Base-by-base conservation (phyloP, 23 red algal species). In the Agarophyton chilense region DNA sequence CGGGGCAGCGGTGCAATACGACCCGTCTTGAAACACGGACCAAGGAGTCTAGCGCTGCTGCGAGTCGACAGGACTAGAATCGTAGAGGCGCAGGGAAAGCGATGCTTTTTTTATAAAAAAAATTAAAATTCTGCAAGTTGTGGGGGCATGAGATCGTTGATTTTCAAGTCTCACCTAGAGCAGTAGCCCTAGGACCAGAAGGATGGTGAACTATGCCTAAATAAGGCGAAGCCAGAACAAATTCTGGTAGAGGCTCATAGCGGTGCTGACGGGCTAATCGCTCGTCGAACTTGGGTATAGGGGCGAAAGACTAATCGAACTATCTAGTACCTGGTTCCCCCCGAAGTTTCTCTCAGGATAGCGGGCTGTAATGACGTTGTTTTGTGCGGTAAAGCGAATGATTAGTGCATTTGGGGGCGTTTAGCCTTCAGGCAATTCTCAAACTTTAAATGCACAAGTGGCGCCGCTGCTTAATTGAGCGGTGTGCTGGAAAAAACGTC, bases 21-120 rank as follows among this genome's bases (percentile, higher is more conserved):
- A 90, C 85, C 83, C 85, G 78, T 90, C 94, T 96, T 96, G 94
- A 96, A 96, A 96, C 94, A 96, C 94, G 94, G 94, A 96, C 94
- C 94, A 96, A 96, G 94, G 94, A 96, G 94, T 96, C 94, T 90
- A 96, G 78, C 94, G 75, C 75, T 63, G 72, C 39, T 81, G 94
- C 94, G 86, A 96, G 94, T 96, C 82, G 61, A 80, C 54, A 78
- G 91, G 91, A 73, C 40, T 77, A 1, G 26, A 89, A 60, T 29
- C 81, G 32, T 52, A 38, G 29, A 65, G 81, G 81, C 61, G 81
- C 35, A 84, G 81, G 71, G 81, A 72, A 84, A 84, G 81, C 35
- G 58, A 84, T n/a, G 41, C 51, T 79, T 22, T 35, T 54, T 52
- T 56, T 33, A 49, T n/a, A n/a, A n/a, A n/a, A n/a, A n/a, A n/a